phyloP scores from a whole-genome alignment of 1,139 yeast species.

The Pneumocystis jirovecii region DNA sequence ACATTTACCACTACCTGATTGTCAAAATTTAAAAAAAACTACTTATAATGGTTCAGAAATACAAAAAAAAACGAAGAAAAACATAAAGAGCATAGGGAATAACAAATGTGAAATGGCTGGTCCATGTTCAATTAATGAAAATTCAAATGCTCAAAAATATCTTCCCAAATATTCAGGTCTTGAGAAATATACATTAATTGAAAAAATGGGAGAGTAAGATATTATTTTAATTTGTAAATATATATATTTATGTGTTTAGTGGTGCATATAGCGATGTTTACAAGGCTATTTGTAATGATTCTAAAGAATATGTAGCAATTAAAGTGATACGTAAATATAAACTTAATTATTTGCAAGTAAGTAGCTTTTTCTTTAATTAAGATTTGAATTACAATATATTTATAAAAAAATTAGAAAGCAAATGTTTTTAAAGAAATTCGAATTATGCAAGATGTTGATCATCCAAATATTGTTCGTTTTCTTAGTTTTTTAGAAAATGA shows the following conservation, averaged over 20 bases:
- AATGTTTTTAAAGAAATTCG: conserved; percentile 70
- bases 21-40: background rate
- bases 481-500: conserved; percentile 51
- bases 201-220: conserved; percentile 30
- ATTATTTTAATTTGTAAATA: background rate
- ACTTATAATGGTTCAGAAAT: background rate
- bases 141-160: conserved; percentile 12
- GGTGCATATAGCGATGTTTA: conserved; percentile 88
- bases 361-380: conserved; percentile 14
- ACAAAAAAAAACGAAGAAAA: conserved; percentile 2
- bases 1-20: background rate
- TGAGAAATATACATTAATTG: conserved; percentile 30
- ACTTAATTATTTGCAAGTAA: conserved; percentile 32
- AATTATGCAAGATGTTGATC: conserved; percentile 60
- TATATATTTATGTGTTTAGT: conserved; percentile 33
- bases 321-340: conserved; percentile 67
- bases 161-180: conserved; percentile 36
- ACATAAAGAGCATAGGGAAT: background rate
- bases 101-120: background rate
- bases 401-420: conserved; percentile 32
- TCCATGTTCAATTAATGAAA: background rate
- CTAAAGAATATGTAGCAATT: conserved; percentile 52
- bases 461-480: conserved; percentile 58
- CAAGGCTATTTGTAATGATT: conserved; percentile 42
- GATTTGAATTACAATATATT: background rate